phyloP scores from a whole-genome alignment of 345 rosid genomes.

The Tarenaya hassleriana region DNA sequence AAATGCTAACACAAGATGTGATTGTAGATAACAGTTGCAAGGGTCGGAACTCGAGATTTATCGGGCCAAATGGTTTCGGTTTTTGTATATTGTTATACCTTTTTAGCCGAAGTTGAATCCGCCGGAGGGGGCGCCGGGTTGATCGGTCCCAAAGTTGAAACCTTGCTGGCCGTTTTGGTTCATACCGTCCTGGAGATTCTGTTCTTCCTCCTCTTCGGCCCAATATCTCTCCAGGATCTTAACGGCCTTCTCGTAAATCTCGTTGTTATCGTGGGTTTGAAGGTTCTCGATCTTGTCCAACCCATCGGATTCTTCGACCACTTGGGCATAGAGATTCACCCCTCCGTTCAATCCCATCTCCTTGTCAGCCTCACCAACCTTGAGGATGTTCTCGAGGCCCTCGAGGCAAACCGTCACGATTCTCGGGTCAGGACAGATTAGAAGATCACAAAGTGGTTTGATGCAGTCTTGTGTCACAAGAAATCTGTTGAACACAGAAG shows the following conservation, averaged over 20 bases:
- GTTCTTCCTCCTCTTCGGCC: conserved; percentile 69
- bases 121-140: conserved; percentile 45
- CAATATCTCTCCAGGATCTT: conserved; percentile 76
- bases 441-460: conserved; percentile 79
- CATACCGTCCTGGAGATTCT: conserved; percentile 33
- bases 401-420: conserved; percentile 84
- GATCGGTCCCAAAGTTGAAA: conserved; percentile 51
- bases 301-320: conserved; percentile 73
- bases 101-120: conserved; percentile 66
- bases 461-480: conserved; percentile 72
- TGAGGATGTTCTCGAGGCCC: conserved; percentile 76
- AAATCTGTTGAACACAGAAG: conserved; percentile 38
- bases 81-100: conserved; percentile 14
- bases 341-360: conserved; percentile 51
- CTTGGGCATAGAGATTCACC: conserved; percentile 52
- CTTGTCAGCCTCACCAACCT: conserved; percentile 76
- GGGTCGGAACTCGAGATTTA: conserved; percentile 17
- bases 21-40: conserved; percentile 23
- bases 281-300: conserved; percentile 72
- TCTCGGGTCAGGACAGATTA: conserved; percentile 71
- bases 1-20: conserved; percentile 3
- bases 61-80: conserved; percentile 17
- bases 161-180: conserved; percentile 34
- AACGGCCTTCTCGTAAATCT: conserved; percentile 77
- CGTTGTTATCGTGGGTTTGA: conserved; percentile 75